Evolutionary conservation across 1,284 basidiomycete species (phyloP).

Genomic region (Coniferiporia weirii): DNA sequence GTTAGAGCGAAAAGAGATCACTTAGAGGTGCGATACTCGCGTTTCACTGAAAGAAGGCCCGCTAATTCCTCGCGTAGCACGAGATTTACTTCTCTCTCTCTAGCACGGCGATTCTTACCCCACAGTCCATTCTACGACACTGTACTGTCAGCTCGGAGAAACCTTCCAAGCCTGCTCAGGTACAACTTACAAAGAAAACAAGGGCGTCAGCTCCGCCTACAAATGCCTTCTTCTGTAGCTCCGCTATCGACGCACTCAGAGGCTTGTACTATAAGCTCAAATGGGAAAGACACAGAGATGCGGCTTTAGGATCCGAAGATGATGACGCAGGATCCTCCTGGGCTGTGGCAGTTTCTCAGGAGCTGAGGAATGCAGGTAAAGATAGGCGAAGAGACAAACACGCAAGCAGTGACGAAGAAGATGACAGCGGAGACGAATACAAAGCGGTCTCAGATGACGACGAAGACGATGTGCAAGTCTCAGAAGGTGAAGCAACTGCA

Average conservation of each 20-base stretch:
- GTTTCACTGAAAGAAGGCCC: conserved; percentile 5
- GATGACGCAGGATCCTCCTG: conserved; percentile 6
- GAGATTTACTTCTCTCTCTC: conserved; percentile 64
- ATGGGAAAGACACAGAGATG: conserved; percentile 46
- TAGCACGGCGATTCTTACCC: conserved; percentile 41
- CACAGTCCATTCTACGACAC: conserved; percentile 44
- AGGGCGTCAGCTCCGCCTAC: conserved; percentile 19
- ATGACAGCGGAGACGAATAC: conserved; percentile 17
- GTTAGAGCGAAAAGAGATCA: conserved; percentile 53
- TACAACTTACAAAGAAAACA: conserved; percentile 14
- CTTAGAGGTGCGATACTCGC: conserved; percentile 37
- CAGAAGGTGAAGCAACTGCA: not conserved
- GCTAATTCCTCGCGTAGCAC: conserved; percentile 37
- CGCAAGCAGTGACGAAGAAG: conserved; percentile 8
- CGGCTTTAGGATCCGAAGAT: conserved; percentile 31
- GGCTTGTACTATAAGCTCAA: conserved; percentile 59
- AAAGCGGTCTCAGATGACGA: conserved; percentile 15
- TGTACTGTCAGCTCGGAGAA: conserved; percentile 43
- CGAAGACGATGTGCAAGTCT: conserved; percentile 18
- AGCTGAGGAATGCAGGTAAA: not conserved
- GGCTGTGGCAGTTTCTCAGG: conserved; percentile 5
- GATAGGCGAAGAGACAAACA: not conserved
- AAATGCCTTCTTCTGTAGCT: conserved; percentile 46
- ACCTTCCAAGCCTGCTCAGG: conserved; percentile 6
- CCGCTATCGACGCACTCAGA: conserved; percentile 51